phyloP scores from a whole-genome alignment of 805 yeast species.

The Ogataea ganodermae region DNA sequence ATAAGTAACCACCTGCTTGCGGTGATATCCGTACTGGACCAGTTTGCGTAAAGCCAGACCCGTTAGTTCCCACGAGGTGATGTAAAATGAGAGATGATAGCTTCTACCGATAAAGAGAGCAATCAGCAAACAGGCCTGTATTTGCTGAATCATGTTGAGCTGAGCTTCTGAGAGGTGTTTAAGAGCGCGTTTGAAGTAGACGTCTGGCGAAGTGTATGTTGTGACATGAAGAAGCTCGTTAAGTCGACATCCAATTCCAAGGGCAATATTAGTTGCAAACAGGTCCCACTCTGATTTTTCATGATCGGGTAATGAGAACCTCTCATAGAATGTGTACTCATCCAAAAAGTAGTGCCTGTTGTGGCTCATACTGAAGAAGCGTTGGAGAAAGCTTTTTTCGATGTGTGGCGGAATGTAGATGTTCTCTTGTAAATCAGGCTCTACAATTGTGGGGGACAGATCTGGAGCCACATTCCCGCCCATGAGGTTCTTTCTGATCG shows the following conservation, averaged over 20 bases:
- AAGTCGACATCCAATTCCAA: slow-evolving; percentile 25
- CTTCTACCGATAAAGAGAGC: slow-evolving; percentile 24
- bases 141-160: slow-evolving; percentile 20
- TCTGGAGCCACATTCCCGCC: slow-evolving; percentile 13
- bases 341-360: slow-evolving; percentile 24
- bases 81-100: slow-evolving; percentile 21
- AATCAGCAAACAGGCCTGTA: slow-evolving; percentile 25
- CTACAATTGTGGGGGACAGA: slow-evolving; percentile 15
- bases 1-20: slow-evolving; percentile 19
- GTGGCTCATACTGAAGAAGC: slow-evolving; percentile 23
- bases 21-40: slow-evolving; percentile 24
- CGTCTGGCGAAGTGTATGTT: slow-evolving; percentile 23
- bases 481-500: slow-evolving; percentile 20
- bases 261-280: slow-evolving; percentile 19
- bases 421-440: slow-evolving; percentile 16
- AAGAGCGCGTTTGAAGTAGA: slow-evolving; percentile 22
- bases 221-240: slow-evolving; percentile 22
- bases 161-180: slow-evolving; percentile 14
- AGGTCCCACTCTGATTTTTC: slow-evolving; percentile 21
- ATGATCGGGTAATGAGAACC: slow-evolving; percentile 6
- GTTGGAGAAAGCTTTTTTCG: slow-evolving; percentile 16
- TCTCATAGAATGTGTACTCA: slow-evolving; percentile 11
- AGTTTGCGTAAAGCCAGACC: slow-evolving; percentile 27
- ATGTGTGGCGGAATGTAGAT: slow-evolving; percentile 15
- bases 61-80: slow-evolving; percentile 26